Conservation (phyloP, 345 rosid species). For the Corchorus capsularis region DNA sequence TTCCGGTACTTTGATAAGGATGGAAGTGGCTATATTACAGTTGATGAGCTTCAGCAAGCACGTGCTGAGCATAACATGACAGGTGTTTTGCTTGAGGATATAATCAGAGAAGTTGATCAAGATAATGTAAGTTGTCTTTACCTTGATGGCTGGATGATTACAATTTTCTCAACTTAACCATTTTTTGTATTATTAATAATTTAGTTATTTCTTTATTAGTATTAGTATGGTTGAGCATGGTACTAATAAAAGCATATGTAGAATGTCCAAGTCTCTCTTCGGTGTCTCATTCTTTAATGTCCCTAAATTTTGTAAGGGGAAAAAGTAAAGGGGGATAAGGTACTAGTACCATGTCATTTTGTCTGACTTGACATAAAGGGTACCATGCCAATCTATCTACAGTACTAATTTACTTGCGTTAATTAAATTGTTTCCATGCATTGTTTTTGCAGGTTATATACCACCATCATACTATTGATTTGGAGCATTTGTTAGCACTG, state of each 20-base stretch:
- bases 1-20: slow-evolving; percentile 94
- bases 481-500: no score
- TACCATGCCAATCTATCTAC: background rate
- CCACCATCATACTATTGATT: no score
- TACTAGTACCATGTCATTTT: background rate
- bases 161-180: background rate
- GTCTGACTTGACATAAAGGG: background rate
- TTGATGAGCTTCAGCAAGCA: slow-evolving; percentile 96
- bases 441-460: no score
- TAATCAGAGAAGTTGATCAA: slow-evolving; percentile 94
- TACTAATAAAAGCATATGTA: background rate
- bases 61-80: slow-evolving; percentile 92
- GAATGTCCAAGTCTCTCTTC: slow-evolving; percentile 9
- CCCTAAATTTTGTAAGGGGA: background rate
- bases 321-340: background rate
- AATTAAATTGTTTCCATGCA: no score
- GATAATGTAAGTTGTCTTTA: slow-evolving; percentile 69
- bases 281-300: background rate
- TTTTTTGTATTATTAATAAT: background rate
- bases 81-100: slow-evolving; percentile 84
- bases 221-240: slow-evolving; percentile 2
- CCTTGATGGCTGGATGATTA: background rate
- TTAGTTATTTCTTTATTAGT: slow-evolving; percentile 20
- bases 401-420: no score
- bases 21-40: slow-evolving; percentile 90